Conservation (phyloP, 2,329 filamentous ascomycete genomes). For the Sclerotinia sclerotiorum region DNA sequence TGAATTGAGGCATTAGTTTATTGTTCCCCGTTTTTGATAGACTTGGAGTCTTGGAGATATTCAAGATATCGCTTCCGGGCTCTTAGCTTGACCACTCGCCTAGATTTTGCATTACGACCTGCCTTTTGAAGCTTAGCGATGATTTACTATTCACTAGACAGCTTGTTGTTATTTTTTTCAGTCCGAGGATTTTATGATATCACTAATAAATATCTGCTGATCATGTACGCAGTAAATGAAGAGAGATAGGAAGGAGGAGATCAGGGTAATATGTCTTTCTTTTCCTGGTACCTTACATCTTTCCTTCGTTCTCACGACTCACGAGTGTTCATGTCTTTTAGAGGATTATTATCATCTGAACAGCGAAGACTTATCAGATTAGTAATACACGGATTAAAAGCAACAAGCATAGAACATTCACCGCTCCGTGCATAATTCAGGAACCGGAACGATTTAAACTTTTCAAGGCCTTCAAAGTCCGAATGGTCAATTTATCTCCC, state of each 20-base stretch:
- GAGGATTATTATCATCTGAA: background rate
- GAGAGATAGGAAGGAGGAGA: constrained; percentile 9
- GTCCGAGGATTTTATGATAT: background rate
- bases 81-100: background rate
- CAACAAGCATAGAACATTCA: background rate
- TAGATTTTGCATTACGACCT: background rate
- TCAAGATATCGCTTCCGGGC: constrained; percentile 12
- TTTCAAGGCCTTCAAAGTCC: background rate
- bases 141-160: background rate
- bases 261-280: background rate
- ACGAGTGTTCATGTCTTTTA: background rate
- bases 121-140: constrained; percentile 10
- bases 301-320: background rate
- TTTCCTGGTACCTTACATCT: background rate
- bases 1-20: background rate
- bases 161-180: background rate
- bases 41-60: background rate
- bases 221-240: background rate
- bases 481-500: background rate
- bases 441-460: background rate
- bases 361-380: background rate
- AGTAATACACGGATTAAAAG: too few relatives aligned
- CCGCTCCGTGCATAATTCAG: background rate
- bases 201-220: constrained; percentile 5
- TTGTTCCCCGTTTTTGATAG: constrained; percentile 12